Conservation (phyloP, 1,284 basidiomycete genomes). For the Malassezia nana region DNA sequence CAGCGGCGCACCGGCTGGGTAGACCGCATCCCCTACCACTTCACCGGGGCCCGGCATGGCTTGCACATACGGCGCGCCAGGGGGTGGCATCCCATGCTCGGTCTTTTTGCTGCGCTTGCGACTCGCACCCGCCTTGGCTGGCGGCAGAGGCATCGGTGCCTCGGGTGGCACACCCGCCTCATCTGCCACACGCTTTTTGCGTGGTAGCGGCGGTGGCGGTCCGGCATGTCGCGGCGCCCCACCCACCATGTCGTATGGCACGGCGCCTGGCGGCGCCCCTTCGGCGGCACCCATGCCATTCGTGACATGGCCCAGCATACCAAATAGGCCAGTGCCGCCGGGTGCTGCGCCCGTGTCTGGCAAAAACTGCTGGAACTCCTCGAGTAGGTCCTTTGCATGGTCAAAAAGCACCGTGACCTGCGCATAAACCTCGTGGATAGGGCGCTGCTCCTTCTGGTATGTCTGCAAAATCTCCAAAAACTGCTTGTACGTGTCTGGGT, state of each 20-base stretch:
- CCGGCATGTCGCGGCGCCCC: neutral
- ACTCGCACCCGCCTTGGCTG: constrained; percentile 16
- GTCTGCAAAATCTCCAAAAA: constrained; percentile 96
- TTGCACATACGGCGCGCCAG: constrained; percentile 17
- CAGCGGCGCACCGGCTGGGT: constrained; percentile 11
- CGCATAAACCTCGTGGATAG: constrained; percentile 78
- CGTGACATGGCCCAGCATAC: constrained; percentile 49
- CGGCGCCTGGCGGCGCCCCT: constrained; percentile 1
- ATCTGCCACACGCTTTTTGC: constrained; percentile 32
- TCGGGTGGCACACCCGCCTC: constrained; percentile 2
- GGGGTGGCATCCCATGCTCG: constrained; percentile 16
- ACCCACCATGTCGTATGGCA: constrained; percentile 2
- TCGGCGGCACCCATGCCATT: constrained; percentile 29
- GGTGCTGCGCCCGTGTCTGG: constrained; percentile 55
- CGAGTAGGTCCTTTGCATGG: constrained; percentile 79
- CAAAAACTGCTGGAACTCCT: constrained; percentile 92
- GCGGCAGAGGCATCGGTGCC: neutral
- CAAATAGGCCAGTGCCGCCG: constrained; percentile 46
- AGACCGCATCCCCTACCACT: constrained; percentile 14
- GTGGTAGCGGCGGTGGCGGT: constrained; percentile 34
- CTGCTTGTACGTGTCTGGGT: constrained; percentile 91
- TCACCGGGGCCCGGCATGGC: constrained; percentile 13
- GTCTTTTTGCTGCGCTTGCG: constrained; percentile 33
- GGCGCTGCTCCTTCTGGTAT: constrained; percentile 86
- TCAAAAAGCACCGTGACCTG: constrained; percentile 89